These are phyloP conservation scores for Dryas integrifolia DNA, from an alignment of 331 rosid species.

Conservation along the genomic window DNA sequence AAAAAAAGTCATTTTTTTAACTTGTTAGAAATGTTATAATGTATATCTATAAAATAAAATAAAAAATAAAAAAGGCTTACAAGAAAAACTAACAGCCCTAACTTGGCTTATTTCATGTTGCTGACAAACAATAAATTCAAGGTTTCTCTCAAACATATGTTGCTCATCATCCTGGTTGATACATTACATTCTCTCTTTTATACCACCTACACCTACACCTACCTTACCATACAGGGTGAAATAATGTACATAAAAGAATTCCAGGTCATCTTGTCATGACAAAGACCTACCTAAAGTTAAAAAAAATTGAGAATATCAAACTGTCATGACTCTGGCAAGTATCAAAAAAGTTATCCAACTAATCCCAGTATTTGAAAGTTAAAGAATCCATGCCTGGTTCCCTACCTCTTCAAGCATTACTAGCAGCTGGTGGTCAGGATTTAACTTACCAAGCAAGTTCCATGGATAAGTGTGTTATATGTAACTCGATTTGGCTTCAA, in stretches of 20 bases:
- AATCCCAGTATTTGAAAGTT: not conserved
- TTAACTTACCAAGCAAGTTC: slow-evolving; percentile 29
- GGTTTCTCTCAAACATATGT: not conserved
- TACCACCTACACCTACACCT: not conserved
- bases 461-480: slow-evolving; percentile 28
- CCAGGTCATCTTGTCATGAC: not conserved
- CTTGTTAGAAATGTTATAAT: no score
- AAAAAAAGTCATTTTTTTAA: no score
- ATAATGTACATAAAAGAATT: slow-evolving; percentile 8
- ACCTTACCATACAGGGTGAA: slow-evolving; percentile 2
- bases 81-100: not conserved
- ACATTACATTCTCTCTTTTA: not conserved
- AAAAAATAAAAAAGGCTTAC: not conserved
- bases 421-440: slow-evolving; percentile 3
- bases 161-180: not conserved
- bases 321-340: not conserved
- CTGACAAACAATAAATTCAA: not conserved
- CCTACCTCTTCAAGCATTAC: not conserved
- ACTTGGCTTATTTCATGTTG: not conserved
- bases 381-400: not conserved
- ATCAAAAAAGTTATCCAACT: not conserved
- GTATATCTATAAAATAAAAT: not conserved
- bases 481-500: slow-evolving; percentile 48
- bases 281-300: slow-evolving; percentile 2
- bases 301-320: not conserved